Evolutionary conservation across 305 asterid genomes (phyloP).

Genomic region (Vinca major): DNA sequence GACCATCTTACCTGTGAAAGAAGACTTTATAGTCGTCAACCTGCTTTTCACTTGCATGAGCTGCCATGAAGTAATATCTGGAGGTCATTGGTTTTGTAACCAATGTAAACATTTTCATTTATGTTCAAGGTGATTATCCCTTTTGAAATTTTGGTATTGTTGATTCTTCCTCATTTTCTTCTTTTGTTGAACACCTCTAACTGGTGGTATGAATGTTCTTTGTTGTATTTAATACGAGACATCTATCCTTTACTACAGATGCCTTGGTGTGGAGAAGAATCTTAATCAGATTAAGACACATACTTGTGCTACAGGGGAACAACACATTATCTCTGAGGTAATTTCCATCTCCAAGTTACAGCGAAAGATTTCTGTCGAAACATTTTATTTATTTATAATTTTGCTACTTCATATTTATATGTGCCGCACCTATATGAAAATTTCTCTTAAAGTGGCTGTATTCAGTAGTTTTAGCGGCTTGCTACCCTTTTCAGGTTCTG

Average conservation of each 20-base stretch:
- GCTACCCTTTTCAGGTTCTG: conserved; percentile 26
- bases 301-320: conserved; percentile 36
- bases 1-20: conserved; percentile 39
- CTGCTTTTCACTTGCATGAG: conserved; percentile 46
- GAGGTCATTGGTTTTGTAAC: conserved; percentile 47
- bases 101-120: conserved; percentile 46
- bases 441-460: background rate
- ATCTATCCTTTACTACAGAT: conserved; percentile 29
- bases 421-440: background rate
- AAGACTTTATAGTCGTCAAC: conserved; percentile 49
- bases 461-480: conserved; percentile 3
- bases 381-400: background rate
- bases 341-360: conserved; percentile 14
- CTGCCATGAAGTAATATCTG: conserved; percentile 49
- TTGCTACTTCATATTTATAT: background rate
- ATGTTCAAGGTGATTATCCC: conserved; percentile 42
- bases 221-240: too few relatives aligned
- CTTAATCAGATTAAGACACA: conserved; percentile 27
- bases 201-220: background rate
- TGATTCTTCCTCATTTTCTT: background rate
- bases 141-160: background rate
- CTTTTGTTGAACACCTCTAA: background rate
- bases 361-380: conserved; percentile 4
- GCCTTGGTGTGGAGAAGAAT: conserved; percentile 26
- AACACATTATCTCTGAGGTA: conserved; percentile 47